Evolutionary conservation across 371 early-diverging fungal genomes (phyloP).

Genomic region (Haplosporangium sp.): DNA sequence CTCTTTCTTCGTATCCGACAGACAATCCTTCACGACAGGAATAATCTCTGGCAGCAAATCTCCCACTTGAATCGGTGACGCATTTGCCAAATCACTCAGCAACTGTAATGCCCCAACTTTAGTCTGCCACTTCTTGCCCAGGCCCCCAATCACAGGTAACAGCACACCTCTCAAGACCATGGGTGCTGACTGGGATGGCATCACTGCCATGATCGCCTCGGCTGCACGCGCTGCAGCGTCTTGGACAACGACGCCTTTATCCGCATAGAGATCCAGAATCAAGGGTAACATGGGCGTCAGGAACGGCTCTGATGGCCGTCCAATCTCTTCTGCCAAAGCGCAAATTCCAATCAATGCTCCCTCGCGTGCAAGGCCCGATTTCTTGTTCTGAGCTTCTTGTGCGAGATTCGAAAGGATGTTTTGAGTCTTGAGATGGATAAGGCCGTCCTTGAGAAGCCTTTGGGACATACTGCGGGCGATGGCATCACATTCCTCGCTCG

Average conservation of each 20-base stretch:
- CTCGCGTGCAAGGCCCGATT: constrained; percentile 72
- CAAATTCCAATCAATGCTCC: constrained; percentile 73
- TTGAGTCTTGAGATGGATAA: constrained; percentile 63
- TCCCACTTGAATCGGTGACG: constrained; percentile 67
- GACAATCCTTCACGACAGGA: constrained; percentile 76
- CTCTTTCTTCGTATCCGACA: constrained; percentile 81
- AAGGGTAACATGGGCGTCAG: constrained; percentile 63
- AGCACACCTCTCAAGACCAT: constrained; percentile 66
- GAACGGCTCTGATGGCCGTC: constrained; percentile 70
- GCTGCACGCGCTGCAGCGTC: constrained; percentile 71
- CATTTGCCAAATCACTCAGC: constrained; percentile 64
- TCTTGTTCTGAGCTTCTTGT: constrained; percentile 67
- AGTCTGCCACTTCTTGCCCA: constrained; percentile 81
- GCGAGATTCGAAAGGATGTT: too few species aligned
- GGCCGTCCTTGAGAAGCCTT: constrained; percentile 61
- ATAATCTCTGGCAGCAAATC: constrained; percentile 75
- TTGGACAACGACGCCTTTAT: constrained; percentile 72
- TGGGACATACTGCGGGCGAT: constrained; percentile 66
- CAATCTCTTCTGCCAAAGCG: constrained; percentile 65
- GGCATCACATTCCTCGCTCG: constrained; percentile 66
- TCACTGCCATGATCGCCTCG: constrained; percentile 59
- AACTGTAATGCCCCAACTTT: constrained; percentile 72
- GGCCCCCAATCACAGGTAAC: constrained; percentile 67
- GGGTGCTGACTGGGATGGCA: constrained; percentile 66
- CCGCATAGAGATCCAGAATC: constrained; percentile 73